These are phyloP conservation scores for Metschnikowia sp. DNA, from an alignment of 805 yeast species.

Conservation along the genomic window DNA sequence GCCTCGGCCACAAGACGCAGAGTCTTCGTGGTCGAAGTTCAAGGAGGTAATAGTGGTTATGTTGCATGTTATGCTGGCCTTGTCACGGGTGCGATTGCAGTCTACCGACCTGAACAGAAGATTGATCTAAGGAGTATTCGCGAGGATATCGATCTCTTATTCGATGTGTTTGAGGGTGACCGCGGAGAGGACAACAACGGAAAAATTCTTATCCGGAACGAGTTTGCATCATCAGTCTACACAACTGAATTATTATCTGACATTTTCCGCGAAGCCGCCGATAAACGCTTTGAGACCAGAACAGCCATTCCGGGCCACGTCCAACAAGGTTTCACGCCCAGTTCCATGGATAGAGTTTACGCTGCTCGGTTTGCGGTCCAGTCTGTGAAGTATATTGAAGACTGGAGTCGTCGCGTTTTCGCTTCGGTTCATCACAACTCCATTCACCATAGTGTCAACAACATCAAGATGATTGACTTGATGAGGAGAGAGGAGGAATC, in stretches of 20 bases:
- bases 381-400: constrained; percentile 83
- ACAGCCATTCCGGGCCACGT: constrained; percentile 98
- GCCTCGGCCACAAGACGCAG: constrained; percentile 94
- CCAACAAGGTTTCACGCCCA: constrained; percentile 95
- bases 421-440: constrained; percentile 16
- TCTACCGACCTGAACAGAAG: constrained; percentile 88
- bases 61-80: constrained; percentile 84
- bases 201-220: constrained; percentile 78
- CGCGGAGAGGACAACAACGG: constrained; percentile 82
- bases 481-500: constrained; percentile 16
- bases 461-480: constrained; percentile 20
- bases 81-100: constrained; percentile 87
- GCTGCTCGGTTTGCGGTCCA: constrained; percentile 88
- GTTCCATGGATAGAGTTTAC: constrained; percentile 88
- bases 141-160: constrained; percentile 42
- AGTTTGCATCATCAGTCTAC: constrained; percentile 77
- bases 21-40: constrained; percentile 95
- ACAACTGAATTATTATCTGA: constrained; percentile 80
- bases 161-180: constrained; percentile 66
- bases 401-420: constrained; percentile 20
- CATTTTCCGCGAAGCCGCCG: constrained; percentile 75
- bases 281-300: constrained; percentile 79
- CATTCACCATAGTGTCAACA: constrained; percentile 18
- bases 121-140: constrained; percentile 38
- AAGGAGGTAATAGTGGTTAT: constrained; percentile 96